Base-by-base conservation (phyloP, 305 asterid species). In the Solanum chacoense region DNA sequence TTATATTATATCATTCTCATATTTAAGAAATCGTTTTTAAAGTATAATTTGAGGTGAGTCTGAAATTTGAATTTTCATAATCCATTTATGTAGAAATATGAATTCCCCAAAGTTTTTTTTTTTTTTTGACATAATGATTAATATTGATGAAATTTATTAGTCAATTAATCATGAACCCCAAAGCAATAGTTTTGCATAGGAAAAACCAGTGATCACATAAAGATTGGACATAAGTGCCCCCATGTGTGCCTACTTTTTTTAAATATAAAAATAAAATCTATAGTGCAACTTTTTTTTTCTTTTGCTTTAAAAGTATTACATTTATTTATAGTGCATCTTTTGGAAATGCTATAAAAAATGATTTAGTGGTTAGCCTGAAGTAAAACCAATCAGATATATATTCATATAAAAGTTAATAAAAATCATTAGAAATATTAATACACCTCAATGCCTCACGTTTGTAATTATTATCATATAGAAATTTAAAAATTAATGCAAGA, bases 211-310 rank as follows among this genome's bases (percentile, higher is more conserved):
- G 77, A 85, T 84, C 45, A 71, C 65, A 76, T 89, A 83, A 88
- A 88, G 89, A 91, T 91, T 90, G 87, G 87, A 20, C 38, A 7
- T 84, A 78, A 87, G 84, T 90, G 85, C 45, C 91, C 88, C 77
- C 93, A 88, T 91, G 92, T 89, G 91, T 91, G 89, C 86, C 45
- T 50, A 11, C 18, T 76, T 75, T 76, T 35, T 67, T 24, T 0
- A 24, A 67, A 67, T n/a, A 67, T n/a, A 67, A 67, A n/a, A 24
- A n/a, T 4, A 31, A 72, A 72, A 26, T 8, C 24, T 83, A 45
- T 5, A 50, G 72, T 29, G 72, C 40, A 18, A 29, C 37, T 29
- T 5, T 16, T 14, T 4, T 37, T 12, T 6, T 24, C 35, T 79
- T 79, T 81, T 42, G 3, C 40, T 45, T 9, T 83, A 45, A 10